These are phyloP conservation scores for Magnaporthiopsis incrustans DNA, from an alignment of 2,329 filamentous ascomycete species.

Conservation along the genomic window DNA sequence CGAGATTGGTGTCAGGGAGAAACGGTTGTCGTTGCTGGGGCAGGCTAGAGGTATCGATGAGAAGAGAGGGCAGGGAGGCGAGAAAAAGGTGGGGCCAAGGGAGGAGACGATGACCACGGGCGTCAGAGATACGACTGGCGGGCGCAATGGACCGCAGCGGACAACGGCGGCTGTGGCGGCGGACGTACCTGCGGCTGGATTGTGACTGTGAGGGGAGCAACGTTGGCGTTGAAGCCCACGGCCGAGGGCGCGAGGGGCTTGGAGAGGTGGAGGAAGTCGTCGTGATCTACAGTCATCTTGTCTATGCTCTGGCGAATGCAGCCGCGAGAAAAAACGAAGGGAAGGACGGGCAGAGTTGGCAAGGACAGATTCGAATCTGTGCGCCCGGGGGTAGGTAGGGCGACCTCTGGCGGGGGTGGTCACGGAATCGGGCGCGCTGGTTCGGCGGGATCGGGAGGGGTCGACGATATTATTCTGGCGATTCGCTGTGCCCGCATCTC, in stretches of 20 bases:
- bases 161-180: too few relatives aligned
- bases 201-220: slow-evolving; percentile 85
- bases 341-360: not conserved
- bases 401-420: not conserved
- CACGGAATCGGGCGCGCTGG: slow-evolving; percentile 1
- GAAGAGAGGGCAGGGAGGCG: slow-evolving; percentile 2
- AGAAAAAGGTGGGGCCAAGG: slow-evolving; percentile 5
- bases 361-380: not conserved
- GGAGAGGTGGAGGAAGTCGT: slow-evolving; percentile 90
- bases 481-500: slow-evolving; percentile 16
- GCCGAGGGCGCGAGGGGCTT: slow-evolving; percentile 79
- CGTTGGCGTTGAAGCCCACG: slow-evolving; percentile 73
- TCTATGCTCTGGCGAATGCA: slow-evolving; percentile 9
- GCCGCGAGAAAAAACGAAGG: not conserved
- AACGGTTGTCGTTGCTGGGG: too few relatives aligned
- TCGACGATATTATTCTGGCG: slow-evolving; percentile 17
- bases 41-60: not conserved
- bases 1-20: too few relatives aligned
- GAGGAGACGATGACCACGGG: not conserved
- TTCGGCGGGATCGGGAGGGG: slow-evolving; percentile 10
- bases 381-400: not conserved
- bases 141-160: too few relatives aligned
- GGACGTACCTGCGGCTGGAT: slow-evolving; percentile 78
- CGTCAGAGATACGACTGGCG: not conserved
- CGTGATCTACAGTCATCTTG: slow-evolving; percentile 72